Evolutionary conservation across 2,329 filamentous ascomycete genomes (phyloP).

Genomic region (Geosmithia putterillii): DNA sequence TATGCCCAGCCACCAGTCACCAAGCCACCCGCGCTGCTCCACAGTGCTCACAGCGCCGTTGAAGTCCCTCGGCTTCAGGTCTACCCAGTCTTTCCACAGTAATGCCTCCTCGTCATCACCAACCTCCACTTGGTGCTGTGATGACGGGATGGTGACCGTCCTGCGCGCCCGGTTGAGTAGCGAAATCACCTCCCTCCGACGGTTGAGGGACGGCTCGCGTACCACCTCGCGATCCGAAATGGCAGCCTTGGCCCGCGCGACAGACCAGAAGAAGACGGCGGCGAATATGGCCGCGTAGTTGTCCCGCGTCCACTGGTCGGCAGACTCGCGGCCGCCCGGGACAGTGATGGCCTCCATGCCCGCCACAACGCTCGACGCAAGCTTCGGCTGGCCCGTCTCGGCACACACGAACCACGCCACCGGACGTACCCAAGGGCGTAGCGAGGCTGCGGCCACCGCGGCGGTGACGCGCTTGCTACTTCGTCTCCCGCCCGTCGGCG

Average conservation of each 20-base stretch:
- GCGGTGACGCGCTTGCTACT: conserved; percentile 3
- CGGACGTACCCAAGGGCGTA: conserved; percentile 58
- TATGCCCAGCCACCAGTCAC: conserved; percentile 52
- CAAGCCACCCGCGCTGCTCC: conserved; percentile 43
- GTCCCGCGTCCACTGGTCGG: conserved; percentile 34
- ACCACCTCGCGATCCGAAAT: conserved; percentile 18
- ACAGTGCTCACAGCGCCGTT: conserved; percentile 49
- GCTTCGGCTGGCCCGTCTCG: conserved; percentile 43
- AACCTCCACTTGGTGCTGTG: conserved; percentile 7
- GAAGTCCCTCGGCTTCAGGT: conserved; percentile 39
- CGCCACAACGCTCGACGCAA: conserved; percentile 62
- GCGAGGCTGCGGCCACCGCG: conserved; percentile 14
- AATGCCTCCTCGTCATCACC: conserved; percentile 26
- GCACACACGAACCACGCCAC: conserved; percentile 52
- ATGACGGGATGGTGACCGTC: conserved; percentile 18
- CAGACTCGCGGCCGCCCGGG: conserved; percentile 27
- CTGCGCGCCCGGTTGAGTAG: conserved; percentile 27
- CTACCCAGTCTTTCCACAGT: conserved; percentile 40
- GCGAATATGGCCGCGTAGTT: conserved; percentile 44
- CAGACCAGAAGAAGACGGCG: conserved; percentile 48
- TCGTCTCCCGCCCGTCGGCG: conserved; percentile 26
- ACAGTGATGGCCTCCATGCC: conserved; percentile 50
- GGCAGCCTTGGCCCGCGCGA: conserved; percentile 32
- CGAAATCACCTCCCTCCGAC: conserved; percentile 32
- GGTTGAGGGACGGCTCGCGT: conserved; percentile 15